A percentile compares a stretch with the other conserved stretches of the same genome.
Conservation (phyloP, 1,284 basidiomycete species). For the Trichosporon sp. region DNA sequence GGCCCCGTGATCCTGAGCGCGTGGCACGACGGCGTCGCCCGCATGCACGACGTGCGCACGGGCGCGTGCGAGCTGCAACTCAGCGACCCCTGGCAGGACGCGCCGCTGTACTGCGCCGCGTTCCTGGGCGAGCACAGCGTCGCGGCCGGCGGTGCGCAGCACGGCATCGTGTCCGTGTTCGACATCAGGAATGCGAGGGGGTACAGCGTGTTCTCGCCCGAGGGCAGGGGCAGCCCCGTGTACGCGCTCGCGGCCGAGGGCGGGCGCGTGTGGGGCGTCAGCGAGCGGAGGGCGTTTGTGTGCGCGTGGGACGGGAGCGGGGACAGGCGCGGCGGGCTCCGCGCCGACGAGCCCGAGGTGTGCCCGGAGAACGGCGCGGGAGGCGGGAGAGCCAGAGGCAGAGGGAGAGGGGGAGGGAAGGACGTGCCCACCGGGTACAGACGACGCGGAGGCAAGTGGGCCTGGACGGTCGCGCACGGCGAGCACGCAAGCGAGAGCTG, state of each 20-base stretch:
- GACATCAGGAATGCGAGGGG: constrained; percentile 29
- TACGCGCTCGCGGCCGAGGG: constrained; percentile 45
- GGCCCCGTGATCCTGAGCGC: constrained; percentile 31
- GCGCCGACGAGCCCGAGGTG: constrained; percentile 8
- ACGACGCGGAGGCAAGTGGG: constrained; percentile 33
- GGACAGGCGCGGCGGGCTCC: constrained; percentile 21
- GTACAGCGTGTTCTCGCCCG: constrained; percentile 46
- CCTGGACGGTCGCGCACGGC: constrained; percentile 37
- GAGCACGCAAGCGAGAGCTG: constrained; percentile 21
- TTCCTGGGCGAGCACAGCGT: constrained; percentile 37
- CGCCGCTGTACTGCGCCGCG: constrained; percentile 41
- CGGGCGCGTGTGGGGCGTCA: constrained; percentile 48
- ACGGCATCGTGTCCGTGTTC: constrained; percentile 44
- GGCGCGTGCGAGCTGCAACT: constrained; percentile 19
- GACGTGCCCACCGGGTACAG: constrained; percentile 31
- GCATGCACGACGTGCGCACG: constrained; percentile 44
- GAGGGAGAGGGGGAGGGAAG: not conserved
- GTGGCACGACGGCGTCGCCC: constrained; percentile 47
- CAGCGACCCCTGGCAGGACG: constrained; percentile 43
- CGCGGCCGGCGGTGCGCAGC: constrained; percentile 41
- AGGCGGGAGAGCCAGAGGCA: constrained; percentile 9
- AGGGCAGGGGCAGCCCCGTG: constrained; percentile 45
- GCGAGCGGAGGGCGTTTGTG: constrained; percentile 43
- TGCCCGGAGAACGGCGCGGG: not conserved
- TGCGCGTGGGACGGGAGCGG: constrained; percentile 42